A percentile compares a stretch with the other conserved stretches of the same genome.
phyloP scores from a whole-genome alignment of 176 grass and related monocot species.

The Ensete ventricosum region DNA sequence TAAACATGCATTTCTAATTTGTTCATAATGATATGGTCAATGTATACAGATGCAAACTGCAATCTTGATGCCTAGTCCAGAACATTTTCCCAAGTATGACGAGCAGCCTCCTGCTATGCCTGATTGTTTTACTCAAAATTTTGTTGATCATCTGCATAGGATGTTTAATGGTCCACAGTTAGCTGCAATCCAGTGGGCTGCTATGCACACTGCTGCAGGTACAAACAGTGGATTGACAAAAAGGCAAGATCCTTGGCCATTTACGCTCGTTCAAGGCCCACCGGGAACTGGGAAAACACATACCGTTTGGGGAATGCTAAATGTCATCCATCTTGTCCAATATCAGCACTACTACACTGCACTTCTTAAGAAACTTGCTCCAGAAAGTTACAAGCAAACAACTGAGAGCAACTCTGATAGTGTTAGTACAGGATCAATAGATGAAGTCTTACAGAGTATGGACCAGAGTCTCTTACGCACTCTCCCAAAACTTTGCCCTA shows the following conservation, averaged over 20 bases:
- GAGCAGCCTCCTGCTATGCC: conserved; percentile 87
- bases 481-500: conserved; percentile 94
- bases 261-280: conserved; percentile 94
- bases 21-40: conserved; percentile 20
- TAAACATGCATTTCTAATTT: neutral
- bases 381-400: conserved; percentile 92
- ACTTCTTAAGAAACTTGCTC: conserved; percentile 91
- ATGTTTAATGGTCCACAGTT: conserved; percentile 85
- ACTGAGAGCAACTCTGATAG: conserved; percentile 44
- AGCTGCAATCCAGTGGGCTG: conserved; percentile 98
- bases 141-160: conserved; percentile 67
- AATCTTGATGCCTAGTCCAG: conserved; percentile 90
- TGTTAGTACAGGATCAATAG: conserved; percentile 74
- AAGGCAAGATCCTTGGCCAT: conserved; percentile 98
- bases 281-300: conserved; percentile 97
- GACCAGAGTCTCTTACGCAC: conserved; percentile 91
- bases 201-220: conserved; percentile 94
- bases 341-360: conserved; percentile 99
- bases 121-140: conserved; percentile 89
- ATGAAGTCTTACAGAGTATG: conserved; percentile 97
- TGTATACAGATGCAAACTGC: conserved; percentile 86
- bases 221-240: conserved; percentile 64
- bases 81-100: conserved; percentile 97
- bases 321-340: conserved; percentile 99
- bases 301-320: conserved; percentile 98